Conservation (phyloP, 2,329 filamentous ascomycete species). For the Talaromyces funiculosus region DNA sequence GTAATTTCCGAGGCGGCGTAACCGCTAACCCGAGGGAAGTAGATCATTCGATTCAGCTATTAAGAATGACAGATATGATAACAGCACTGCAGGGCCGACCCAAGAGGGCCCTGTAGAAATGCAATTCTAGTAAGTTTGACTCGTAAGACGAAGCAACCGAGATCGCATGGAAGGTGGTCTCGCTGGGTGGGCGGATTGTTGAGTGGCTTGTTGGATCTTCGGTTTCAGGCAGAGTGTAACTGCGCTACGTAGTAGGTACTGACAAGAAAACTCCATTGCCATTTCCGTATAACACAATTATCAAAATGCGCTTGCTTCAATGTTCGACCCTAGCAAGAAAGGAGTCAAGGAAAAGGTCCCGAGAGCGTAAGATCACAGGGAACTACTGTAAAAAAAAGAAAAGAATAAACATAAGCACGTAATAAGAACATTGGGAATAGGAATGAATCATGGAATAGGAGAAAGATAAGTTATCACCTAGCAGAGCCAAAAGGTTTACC, state of each 20-base stretch:
- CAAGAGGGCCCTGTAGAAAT: neutral
- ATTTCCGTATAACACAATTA: neutral
- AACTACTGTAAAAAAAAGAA: neutral
- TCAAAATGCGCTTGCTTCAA: neutral
- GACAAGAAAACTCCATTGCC: neutral
- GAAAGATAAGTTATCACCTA: neutral
- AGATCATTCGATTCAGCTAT: too few relatives aligned
- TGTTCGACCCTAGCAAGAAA: neutral
- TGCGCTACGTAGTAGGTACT: neutral
- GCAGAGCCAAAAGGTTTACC: neutral
- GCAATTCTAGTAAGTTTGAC: neutral
- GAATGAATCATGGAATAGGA: neutral
- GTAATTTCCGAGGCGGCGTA: too few relatives aligned
- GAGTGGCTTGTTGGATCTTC: neutral
- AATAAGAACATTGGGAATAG: neutral
- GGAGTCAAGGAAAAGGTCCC: neutral
- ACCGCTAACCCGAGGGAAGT: too few relatives aligned
- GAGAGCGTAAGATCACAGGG: neutral
- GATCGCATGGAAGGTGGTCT: neutral
- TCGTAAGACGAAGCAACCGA: neutral
- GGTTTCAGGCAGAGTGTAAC: neutral
- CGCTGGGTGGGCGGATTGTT: neutral
- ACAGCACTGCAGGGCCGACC: neutral
- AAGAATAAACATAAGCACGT: too few relatives aligned
- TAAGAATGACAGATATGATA: neutral